Evolutionary conservation across 169 alveolate genomes (phyloP), one percentile per base, ranked within the genome.

Genomic region (Plasmodium vinckei): DNA sequence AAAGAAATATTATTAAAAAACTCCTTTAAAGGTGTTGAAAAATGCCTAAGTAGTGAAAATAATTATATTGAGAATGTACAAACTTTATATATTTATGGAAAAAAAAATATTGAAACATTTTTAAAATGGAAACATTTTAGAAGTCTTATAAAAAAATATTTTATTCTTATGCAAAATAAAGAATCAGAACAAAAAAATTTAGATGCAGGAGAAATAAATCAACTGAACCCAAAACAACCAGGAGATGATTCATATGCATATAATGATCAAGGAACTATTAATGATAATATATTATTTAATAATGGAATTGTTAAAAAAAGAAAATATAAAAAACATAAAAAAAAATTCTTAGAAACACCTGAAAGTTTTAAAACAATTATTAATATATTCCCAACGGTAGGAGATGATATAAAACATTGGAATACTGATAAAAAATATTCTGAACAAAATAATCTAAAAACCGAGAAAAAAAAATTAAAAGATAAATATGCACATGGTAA

Each of bases 11-110:
- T 44, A n/a, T 46, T 54, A 49, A 64, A 53, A 21, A 69, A 79
- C 21, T 59, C 70, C 6, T 27, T 67, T 39, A 65, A 79, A 46
- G 63, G 27, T n/a, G 59, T 79, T 15, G 82, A 79, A 7, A 65
- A 54, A 42, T 21, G 51, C 5, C 17, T 79, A 12, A 15, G n/a
- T 0, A 59, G 60, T 15, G 82, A 64, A 5, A 82, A 82, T 65
- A 63, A 17, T 33, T 54, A 82, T 33, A 59, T 82, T 6, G 90
- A 65, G 0, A 27, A 46, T 33, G 64, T 82, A 13, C 90, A 82
- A 21, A 82, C 90, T 0, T 46, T 82, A 17, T 82, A 82, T 60
- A 82, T 82, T n/a, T 82, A 82, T 67, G 90, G 90, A 47, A 57
- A 82, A 23, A 64, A 82, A 44, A 82, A 82, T 65, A 82, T 82